Evolutionary conservation across 306 rosid species (phyloP), one percentile per base, ranked within the genome.

Genomic region (Dryas drummondii): DNA sequence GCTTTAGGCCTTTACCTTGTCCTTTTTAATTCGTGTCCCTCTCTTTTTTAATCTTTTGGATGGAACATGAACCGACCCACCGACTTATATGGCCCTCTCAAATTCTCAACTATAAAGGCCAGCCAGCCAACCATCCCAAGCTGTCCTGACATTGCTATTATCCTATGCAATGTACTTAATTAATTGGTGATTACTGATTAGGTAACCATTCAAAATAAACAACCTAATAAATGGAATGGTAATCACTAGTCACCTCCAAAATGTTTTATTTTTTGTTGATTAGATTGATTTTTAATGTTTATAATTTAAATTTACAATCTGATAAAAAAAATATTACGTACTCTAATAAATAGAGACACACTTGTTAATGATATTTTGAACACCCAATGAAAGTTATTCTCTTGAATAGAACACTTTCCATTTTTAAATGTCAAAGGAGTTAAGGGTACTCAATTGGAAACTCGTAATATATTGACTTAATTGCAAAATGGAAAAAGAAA

Each of bases 41-140:
- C 41, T 55, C 64, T 48, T 68, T 73, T 72, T 60, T 15, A 69
- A 72, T 32, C 51, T 49, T 70, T 16, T 74, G 74, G 76, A 81
- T 79, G 86, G 85, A 84, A 32, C 71, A 73, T 76, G 75, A 85
- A 76, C 90, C 86, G 82, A 85, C 88, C 89, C 88, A 87, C 91
- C 89, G 85, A 87, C 86, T 80, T 41, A 78, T 16, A 41, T 59
- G 86, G 75, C 74, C 85, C 78, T 82, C 83, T 52, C 71, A 76
- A 76, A 59, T 52, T 71, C 46, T 72, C 86, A 74, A 84, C 78
- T 68, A 72, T 72, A 40, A 71, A 71, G 81, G 85, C 74, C 80
- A 72, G 58, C 77, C 46, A 78, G 42, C 52, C 68, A 77, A 32
- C 84, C 81, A 84, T 77, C 84, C 72, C 88, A 74, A 79, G 59